Evolutionary conservation across 2,329 filamentous ascomycete genomes (phyloP), one percentile per base, ranked within the genome.

Genomic region (Colletotrichum somersetense): DNA sequence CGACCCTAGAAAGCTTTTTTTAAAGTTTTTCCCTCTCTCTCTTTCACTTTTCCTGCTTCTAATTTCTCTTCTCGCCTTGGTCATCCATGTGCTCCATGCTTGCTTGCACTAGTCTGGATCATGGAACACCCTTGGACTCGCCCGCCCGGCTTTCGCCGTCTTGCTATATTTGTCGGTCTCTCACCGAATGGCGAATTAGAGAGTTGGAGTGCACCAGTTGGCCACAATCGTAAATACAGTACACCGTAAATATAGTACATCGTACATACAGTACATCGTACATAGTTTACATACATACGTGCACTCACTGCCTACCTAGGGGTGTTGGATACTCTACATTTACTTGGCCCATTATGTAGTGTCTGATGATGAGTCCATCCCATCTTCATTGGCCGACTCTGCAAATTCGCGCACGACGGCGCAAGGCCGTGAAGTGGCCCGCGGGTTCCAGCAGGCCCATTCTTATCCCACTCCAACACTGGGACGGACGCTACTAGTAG

Each of bases 351-450:
- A n/a, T 20, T n/a, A n/a, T 48, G 44, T n/a, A 48, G 10, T n/a
- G 20, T 48, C 44, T 48, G 48, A 11, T 52, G 46, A 53, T 44
- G 62, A 64, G 48, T 30, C 62, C 50, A 38, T 44, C 62, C 26
- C 7, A 33, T 64, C n/a, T 38, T 64, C 23, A 64, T 64, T 64
- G 62, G 50, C 62, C 44, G 14, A 35, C n/a, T 52, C n/a, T n/a
- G 30, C 14, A 23, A 61, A 16, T 23, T 23, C 18, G 59, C n/a
- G 42, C 44, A 35, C 57, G 40, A 30, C 57, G 30, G 35, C 50
- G 16, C 7, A 55, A 55, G 30, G 7, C n/a, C 23, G 26, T 18
- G 3, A 61, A 46, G 57, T 46, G 57, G 40, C 23, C 57, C 40
- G 16, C 23, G n/a, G 23, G 35, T 12, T 23, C 40, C 42, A 63